phyloP scores from a whole-genome alignment of 768 basidiomycete species.

The Rhizopogon vinicolor region DNA sequence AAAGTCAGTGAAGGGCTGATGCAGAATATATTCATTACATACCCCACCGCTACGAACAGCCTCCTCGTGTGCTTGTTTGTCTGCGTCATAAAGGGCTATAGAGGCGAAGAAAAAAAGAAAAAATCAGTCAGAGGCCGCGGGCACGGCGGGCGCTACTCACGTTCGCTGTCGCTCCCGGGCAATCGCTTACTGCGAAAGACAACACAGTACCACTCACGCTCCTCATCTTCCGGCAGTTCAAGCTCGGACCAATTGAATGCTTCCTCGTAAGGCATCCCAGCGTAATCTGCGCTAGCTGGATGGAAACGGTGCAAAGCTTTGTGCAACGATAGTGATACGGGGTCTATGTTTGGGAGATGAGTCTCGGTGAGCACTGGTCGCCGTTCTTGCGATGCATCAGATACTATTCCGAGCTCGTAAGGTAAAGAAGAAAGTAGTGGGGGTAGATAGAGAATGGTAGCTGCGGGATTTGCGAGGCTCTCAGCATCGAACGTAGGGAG shows the following conservation, averaged over 20 bases:
- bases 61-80: slow-evolving; percentile 87
- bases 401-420: slow-evolving; percentile 25
- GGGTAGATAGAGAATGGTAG: slow-evolving; percentile 74
- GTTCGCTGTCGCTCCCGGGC: slow-evolving; percentile 59
- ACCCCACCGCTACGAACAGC: slow-evolving; percentile 85
- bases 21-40: slow-evolving; percentile 22
- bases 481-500: slow-evolving; percentile 46
- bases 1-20: slow-evolving; percentile 3
- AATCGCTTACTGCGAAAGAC: slow-evolving; percentile 81
- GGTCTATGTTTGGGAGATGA: slow-evolving; percentile 81
- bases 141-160: slow-evolving; percentile 35
- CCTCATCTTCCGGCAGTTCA: slow-evolving; percentile 59
- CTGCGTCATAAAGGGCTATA: slow-evolving; percentile 82
- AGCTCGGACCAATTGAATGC: slow-evolving; percentile 91
- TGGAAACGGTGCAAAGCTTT: slow-evolving; percentile 77
- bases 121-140: not conserved
- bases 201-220: slow-evolving; percentile 90
- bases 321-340: slow-evolving; percentile 79
- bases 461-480: slow-evolving; percentile 29
- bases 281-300: slow-evolving; percentile 59
- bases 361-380: slow-evolving; percentile 62
- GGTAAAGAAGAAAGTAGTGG: slow-evolving; percentile 80
- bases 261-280: slow-evolving; percentile 54
- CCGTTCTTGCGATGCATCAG: slow-evolving; percentile 19
- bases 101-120: not conserved